A percentile compares a stretch with the other conserved stretches of the same genome.
Conservation (phyloP, 768 basidiomycete species). For the Grammothele lineata region DNA sequence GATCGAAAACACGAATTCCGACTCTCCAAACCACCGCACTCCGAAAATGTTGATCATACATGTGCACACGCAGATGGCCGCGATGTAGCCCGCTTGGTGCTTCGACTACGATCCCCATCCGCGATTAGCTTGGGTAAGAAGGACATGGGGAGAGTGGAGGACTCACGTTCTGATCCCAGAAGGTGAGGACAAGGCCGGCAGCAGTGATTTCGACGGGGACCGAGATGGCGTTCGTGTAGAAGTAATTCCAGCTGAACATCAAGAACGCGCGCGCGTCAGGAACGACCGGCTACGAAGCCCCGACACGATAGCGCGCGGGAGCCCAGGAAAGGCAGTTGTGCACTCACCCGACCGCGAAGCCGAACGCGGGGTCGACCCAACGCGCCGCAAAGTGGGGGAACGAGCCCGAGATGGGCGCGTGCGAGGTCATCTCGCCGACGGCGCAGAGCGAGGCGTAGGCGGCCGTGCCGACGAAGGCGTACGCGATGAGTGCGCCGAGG, state of each 20-base stretch:
- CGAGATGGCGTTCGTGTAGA: constrained; percentile 47
- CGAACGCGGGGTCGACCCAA: constrained; percentile 34
- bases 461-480: constrained; percentile 58
- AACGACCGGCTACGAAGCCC: too few relatives aligned
- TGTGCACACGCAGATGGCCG: constrained; percentile 53
- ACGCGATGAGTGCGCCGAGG: constrained; percentile 61
- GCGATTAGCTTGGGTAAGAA: background rate
- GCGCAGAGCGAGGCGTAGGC: constrained; percentile 66
- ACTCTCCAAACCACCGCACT: constrained; percentile 71
- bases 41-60: constrained; percentile 66
- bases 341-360: constrained; percentile 29
- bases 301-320: too few relatives aligned
- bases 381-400: constrained; percentile 63
- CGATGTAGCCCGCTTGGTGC: constrained; percentile 55
- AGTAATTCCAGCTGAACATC: constrained; percentile 31
- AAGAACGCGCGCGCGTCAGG: too few relatives aligned
- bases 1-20: constrained; percentile 63
- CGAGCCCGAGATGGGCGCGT: constrained; percentile 73
- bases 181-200: constrained; percentile 61
- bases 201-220: constrained; percentile 75
- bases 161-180: constrained; percentile 64
- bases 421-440: constrained; percentile 76
- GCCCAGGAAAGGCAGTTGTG: background rate
- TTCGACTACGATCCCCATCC: constrained; percentile 29
- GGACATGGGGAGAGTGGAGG: too few relatives aligned